A percentile compares a stretch with the other conserved stretches of the same genome.
Evolutionary conservation across 345 rosid genomes (phyloP).

Genomic region (Raphanus sativus): DNA sequence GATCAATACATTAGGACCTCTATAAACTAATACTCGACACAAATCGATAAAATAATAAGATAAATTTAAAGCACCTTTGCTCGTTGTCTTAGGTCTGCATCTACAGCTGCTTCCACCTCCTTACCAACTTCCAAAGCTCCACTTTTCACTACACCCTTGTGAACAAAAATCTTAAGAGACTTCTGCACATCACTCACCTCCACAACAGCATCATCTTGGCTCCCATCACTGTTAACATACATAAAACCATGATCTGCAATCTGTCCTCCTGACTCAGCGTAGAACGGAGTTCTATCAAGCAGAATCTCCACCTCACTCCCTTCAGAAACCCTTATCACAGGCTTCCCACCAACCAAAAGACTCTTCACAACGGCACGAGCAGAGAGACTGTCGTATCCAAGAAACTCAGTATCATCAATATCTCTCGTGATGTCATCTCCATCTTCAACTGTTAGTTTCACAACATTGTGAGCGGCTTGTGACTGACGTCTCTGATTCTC

Average conservation of each 20-base stretch:
- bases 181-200: conserved; percentile 88
- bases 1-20: too few relatives aligned
- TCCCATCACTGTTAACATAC: conserved; percentile 51
- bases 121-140: conserved; percentile 84
- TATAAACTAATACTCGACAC: too few relatives aligned
- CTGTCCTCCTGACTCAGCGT: conserved; percentile 98
- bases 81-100: conserved; percentile 70
- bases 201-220: conserved; percentile 57
- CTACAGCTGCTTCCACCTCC: conserved; percentile 88
- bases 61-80: conserved; percentile 57
- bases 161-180: conserved; percentile 69
- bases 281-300: conserved; percentile 85
- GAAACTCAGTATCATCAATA: conserved; percentile 70
- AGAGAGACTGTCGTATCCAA: conserved; percentile 77
- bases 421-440: conserved; percentile 50
- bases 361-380: conserved; percentile 69
- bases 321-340: conserved; percentile 75
- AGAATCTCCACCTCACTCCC: conserved; percentile 86
- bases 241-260: conserved; percentile 82
- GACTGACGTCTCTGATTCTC: conserved; percentile 87
- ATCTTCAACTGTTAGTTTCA: conserved; percentile 69
- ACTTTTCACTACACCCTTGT: conserved; percentile 71
- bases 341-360: conserved; percentile 74
- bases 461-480: conserved; percentile 84
- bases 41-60: not conserved